Evolutionary conservation across 1,139 yeast genomes (phyloP).

Genomic region (Pichia sp.): DNA sequence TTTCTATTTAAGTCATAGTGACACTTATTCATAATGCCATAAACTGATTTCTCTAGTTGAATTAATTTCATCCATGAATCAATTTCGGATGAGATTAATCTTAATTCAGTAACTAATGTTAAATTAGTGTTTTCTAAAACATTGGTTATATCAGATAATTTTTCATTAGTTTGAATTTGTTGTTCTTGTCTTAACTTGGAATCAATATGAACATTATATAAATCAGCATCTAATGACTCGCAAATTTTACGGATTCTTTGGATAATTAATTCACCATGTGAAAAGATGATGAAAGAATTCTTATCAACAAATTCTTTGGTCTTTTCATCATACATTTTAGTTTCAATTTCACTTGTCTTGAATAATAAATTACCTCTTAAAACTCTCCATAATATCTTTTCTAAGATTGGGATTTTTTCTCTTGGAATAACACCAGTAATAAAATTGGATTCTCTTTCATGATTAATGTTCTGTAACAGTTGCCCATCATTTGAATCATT

Average conservation of each 20-base stretch:
- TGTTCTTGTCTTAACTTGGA: constrained; percentile 46
- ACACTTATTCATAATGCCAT: constrained; percentile 58
- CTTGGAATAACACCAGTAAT: constrained; percentile 46
- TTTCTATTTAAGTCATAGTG: constrained; percentile 60
- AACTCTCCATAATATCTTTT: constrained; percentile 51
- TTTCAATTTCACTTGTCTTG: constrained; percentile 42
- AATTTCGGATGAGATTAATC: constrained; percentile 60
- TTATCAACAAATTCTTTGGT: constrained; percentile 36
- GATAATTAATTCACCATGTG: constrained; percentile 48
- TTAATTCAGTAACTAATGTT: constrained; percentile 61
- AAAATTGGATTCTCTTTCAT: constrained; percentile 38
- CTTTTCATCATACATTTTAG: constrained; percentile 34
- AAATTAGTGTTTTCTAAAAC: constrained; percentile 52
- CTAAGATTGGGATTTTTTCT: constrained; percentile 40
- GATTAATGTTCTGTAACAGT: constrained; percentile 28
- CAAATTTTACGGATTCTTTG: constrained; percentile 45
- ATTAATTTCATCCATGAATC: constrained; percentile 63
- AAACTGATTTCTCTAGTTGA: constrained; percentile 66
- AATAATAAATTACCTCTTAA: constrained; percentile 51
- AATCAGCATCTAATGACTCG: constrained; percentile 45
- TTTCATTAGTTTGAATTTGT: constrained; percentile 43
- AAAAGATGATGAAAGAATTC: constrained; percentile 45
- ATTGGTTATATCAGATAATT: constrained; percentile 51
- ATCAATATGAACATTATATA: constrained; percentile 43
- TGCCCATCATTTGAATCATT: constrained; percentile 28